Evolutionary conservation across 2,329 filamentous ascomycete species (phyloP), one percentile per base, ranked within the genome.

Genomic region (Fusarium equiseti): DNA sequence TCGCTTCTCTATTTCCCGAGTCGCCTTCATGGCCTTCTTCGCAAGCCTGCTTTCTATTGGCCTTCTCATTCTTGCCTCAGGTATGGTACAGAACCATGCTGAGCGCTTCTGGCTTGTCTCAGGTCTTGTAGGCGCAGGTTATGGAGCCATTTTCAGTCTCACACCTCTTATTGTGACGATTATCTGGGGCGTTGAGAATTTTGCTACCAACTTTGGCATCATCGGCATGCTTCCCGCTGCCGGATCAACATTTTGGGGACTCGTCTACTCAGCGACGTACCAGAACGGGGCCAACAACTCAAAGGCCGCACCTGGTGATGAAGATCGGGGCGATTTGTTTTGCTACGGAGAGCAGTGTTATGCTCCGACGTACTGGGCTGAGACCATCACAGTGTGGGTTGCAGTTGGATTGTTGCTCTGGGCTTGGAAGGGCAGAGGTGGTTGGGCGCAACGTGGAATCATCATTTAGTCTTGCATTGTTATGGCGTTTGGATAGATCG

Each of bases 171-270:
- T 98, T 60, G 92, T 98, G 73, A 94, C 91, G n/a, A 94, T 98
- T 12, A 95, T 99, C 48, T 99, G 96, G 96, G 96, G 96, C 27
- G 94, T 97, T 0, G 95, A 98, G 83, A 99, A 98, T 79, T 98
- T 99, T 78, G 96, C 94, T 62, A 99, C 96, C 1, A 98, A 99
- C 76, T 99, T 95, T 90, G 96, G 96, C 12, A 95, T 98, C 66
- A 90, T 98, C 10, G 94, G 95, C 44, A 96, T 97, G 85, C 90
- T 95, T 60, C 96, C 96, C 5, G 96, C 96, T 0, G 82, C 92
- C 0, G 96, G 95, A 0, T 94, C 95, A 0, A 94, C 94, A 0
- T 86, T 97, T 32, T 99, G 95, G 94, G 94, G 95, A 0, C 80
- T 96, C 1, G 83, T 98, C n/a, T 99, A 98, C 79, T 93, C 92